A percentile compares a stretch with the other conserved stretches of the same genome.
Evolutionary conservation across 495 filamentous ascomycete genomes (phyloP).

Genomic region (Achaetomiella virescens): DNA sequence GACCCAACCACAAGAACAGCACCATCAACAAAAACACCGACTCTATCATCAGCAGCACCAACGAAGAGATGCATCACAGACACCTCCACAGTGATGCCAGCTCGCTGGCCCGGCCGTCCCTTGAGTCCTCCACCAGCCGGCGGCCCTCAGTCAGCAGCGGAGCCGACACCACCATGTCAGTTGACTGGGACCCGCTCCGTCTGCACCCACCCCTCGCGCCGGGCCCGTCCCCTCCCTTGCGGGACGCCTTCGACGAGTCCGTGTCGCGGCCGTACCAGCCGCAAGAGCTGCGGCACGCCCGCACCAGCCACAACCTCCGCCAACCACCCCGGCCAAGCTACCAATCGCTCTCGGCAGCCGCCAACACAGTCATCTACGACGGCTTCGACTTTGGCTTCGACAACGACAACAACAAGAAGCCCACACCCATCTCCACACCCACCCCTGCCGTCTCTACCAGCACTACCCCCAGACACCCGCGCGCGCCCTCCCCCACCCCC

Average conservation of each 20-base stretch:
- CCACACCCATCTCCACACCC: background rate
- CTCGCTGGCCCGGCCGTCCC: conserved; percentile 24
- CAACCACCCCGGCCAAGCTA: conserved; percentile 6
- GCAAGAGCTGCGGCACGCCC: conserved; percentile 20
- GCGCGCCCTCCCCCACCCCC: conserved; percentile 11
- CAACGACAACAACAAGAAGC: conserved; percentile 19
- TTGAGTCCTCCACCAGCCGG: conserved; percentile 17
- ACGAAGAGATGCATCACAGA: conserved; percentile 13
- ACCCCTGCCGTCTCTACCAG: background rate
- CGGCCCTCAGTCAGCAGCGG: conserved; percentile 23
- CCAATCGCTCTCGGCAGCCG: background rate
- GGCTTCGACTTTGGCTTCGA: conserved; percentile 35
- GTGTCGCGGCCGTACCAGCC: conserved; percentile 14
- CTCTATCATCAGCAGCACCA: background rate
- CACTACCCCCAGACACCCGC: background rate
- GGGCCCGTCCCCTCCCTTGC: conserved; percentile 12
- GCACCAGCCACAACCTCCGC: conserved; percentile 16
- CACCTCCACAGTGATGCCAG: conserved; percentile 22
- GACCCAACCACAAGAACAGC: background rate
- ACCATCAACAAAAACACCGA: background rate
- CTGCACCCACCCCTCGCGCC: conserved; percentile 24
- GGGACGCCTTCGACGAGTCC: conserved; percentile 3
- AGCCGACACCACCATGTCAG: conserved; percentile 14
- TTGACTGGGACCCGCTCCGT: conserved; percentile 33
- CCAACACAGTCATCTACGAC: conserved; percentile 28